Conservation (phyloP, 352 stramenopile genomes). For the Phytophthora rubi region DNA sequence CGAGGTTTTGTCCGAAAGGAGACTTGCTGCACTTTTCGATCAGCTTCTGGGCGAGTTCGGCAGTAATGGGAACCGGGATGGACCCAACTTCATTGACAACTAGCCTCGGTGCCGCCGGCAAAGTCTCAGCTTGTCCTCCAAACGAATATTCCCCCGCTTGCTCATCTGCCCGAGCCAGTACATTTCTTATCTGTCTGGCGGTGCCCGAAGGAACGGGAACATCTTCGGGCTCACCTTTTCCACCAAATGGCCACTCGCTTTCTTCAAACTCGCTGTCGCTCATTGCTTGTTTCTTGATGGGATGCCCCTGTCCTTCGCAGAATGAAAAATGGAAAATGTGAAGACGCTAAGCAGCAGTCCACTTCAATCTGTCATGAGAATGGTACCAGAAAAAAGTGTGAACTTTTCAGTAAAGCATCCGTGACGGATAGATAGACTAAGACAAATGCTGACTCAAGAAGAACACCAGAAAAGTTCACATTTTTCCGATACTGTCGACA, state of each 20-base stretch:
- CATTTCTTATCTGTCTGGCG: conserved; percentile 10
- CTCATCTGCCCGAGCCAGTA: neutral
- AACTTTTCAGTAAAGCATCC: neutral
- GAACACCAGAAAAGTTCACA: neutral
- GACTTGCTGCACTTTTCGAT: conserved; percentile 32
- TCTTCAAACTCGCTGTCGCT: neutral
- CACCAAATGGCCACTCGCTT: conserved; percentile 8
- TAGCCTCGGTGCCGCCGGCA: conserved; percentile 8
- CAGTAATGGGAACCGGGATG: conserved; percentile 13
- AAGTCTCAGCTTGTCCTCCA: neutral
- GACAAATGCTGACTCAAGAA: no score
- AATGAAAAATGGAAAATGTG: neutral
- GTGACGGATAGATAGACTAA: no score
- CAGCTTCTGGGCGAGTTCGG: conserved; percentile 3
- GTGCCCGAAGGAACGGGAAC: neutral
- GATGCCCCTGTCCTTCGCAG: no score
- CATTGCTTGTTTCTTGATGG: neutral
- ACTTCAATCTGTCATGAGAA: neutral
- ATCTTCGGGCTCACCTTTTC: neutral
- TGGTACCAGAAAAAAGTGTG: neutral
- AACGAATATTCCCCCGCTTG: conserved; percentile 16
- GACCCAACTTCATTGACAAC: conserved; percentile 8
- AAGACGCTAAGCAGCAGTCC: neutral
- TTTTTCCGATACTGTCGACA: neutral
- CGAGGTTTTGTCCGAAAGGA: conserved; percentile 11